Conservation (phyloP, 1,139 yeast species). For the Sugiyamaella pinicola region DNA sequence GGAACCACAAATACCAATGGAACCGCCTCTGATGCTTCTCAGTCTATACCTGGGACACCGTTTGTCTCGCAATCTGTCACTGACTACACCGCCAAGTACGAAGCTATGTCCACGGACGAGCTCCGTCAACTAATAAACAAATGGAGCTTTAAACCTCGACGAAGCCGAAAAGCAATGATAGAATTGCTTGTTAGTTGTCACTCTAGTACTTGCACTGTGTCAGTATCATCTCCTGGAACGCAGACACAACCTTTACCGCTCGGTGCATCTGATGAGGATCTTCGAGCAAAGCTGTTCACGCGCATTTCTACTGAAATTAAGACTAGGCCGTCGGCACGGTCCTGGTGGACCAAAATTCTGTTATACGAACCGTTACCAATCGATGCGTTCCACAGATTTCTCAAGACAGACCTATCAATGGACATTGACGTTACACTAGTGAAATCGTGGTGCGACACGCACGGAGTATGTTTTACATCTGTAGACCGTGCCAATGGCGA, state of each 20-base stretch:
- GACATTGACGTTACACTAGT: conserved; percentile 26
- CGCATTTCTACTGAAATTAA: conserved; percentile 21
- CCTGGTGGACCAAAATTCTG: conserved; percentile 30
- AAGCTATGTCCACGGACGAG: conserved; percentile 15
- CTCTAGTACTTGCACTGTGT: not conserved
- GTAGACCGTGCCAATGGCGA: conserved; percentile 1
- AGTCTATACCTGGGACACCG: not conserved
- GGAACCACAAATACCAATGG: too few species aligned
- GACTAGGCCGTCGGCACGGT: conserved; percentile 19
- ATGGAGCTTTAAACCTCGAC: conserved; percentile 26
- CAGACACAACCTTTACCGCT: not conserved
- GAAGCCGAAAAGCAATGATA: conserved; percentile 23
- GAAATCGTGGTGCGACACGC: conserved; percentile 32
- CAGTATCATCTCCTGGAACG: not conserved
- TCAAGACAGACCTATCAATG: conserved; percentile 23
- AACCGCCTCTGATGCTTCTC: not conserved
- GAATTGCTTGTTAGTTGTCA: conserved; percentile 20
- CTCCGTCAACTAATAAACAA: conserved; percentile 18
- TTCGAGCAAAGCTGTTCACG: conserved; percentile 18
- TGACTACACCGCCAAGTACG: conserved; percentile 2
- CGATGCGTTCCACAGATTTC: conserved; percentile 25
- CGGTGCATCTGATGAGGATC: conserved; percentile 4
- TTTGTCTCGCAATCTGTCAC: not conserved
- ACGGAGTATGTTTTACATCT: conserved; percentile 28
- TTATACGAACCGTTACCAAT: conserved; percentile 29